Evolutionary conservation across 1,139 yeast genomes (phyloP).

Genomic region (Sugiyamaella neomexicana): DNA sequence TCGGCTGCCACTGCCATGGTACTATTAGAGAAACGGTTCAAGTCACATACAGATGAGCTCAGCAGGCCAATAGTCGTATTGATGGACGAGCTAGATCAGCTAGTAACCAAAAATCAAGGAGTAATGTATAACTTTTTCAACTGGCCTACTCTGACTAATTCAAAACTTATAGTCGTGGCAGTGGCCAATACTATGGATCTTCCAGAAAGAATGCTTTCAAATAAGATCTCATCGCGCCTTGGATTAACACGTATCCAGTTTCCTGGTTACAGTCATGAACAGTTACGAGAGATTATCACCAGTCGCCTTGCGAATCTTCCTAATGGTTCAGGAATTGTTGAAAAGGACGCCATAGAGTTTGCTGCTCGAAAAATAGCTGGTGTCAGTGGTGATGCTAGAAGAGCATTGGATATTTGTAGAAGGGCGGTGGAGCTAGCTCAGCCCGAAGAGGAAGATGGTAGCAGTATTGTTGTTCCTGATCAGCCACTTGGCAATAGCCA

Average conservation of each 20-base stretch:
- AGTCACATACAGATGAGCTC: constrained; percentile 34
- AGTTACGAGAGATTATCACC: constrained; percentile 71
- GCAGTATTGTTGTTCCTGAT: neutral
- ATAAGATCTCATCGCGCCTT: constrained; percentile 86
- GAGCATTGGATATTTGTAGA: constrained; percentile 85
- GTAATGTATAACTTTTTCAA: constrained; percentile 95
- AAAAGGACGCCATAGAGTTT: constrained; percentile 80
- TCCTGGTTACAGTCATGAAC: constrained; percentile 81
- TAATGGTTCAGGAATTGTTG: constrained; percentile 39
- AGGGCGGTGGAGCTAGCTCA: constrained; percentile 92
- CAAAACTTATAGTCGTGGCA: constrained; percentile 83
- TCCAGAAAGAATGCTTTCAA: constrained; percentile 84
- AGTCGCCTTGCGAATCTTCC: constrained; percentile 52
- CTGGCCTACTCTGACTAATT: constrained; percentile 87
- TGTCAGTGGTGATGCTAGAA: constrained; percentile 95
- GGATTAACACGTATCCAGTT: constrained; percentile 88
- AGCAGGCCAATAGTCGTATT: constrained; percentile 68
- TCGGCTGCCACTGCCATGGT: constrained; percentile 64
- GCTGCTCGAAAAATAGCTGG: constrained; percentile 94
- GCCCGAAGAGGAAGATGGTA: constrained; percentile 45
- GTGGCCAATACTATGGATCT: constrained; percentile 97
- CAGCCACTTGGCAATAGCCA: constrained; percentile 43
- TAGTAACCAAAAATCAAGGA: constrained; percentile 79
- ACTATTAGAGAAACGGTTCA: constrained; percentile 56
- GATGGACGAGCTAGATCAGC: constrained; percentile 90